phyloP scores from a whole-genome alignment of 352 stramenopile species.

The Phytophthora pistaciae region DNA sequence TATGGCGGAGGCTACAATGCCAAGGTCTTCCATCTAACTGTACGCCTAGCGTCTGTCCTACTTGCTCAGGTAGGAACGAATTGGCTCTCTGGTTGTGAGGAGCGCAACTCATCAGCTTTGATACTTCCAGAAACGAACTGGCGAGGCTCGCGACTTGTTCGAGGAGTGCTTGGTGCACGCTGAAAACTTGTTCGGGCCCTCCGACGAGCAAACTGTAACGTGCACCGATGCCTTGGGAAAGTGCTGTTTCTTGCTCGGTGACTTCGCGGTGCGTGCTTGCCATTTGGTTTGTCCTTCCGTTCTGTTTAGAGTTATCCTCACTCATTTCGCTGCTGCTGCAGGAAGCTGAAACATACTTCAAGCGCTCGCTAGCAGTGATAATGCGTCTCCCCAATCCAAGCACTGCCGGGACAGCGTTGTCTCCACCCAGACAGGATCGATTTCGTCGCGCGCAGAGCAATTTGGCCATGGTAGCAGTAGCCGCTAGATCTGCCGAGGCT shows the following conservation, averaged over 20 bases:
- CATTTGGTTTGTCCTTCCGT: background rate
- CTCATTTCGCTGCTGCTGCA: slow-evolving; percentile 12
- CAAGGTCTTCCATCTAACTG: slow-evolving; percentile 48
- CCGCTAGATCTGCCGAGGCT: slow-evolving; percentile 36
- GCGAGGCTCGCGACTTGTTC: slow-evolving; percentile 48
- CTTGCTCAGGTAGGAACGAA: slow-evolving; percentile 48
- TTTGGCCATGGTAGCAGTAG: slow-evolving; percentile 65
- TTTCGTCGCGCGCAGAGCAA: slow-evolving; percentile 68
- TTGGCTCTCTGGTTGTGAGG: background rate
- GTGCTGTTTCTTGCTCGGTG: slow-evolving; percentile 62
- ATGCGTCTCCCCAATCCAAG: slow-evolving; percentile 5
- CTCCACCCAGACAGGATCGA: slow-evolving; percentile 17
- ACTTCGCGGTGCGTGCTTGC: slow-evolving; percentile 51
- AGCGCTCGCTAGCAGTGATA: slow-evolving; percentile 37
- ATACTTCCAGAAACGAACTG: slow-evolving; percentile 46
- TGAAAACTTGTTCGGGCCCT: slow-evolving; percentile 30
- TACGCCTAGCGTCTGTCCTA: slow-evolving; percentile 44
- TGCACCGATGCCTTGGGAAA: slow-evolving; percentile 61
- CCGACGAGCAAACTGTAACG: slow-evolving; percentile 28
- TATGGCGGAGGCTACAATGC: slow-evolving; percentile 67
- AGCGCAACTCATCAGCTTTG: background rate
- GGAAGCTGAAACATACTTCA: slow-evolving; percentile 57
- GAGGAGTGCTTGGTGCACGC: slow-evolving; percentile 41
- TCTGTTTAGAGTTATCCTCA: background rate
- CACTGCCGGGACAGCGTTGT: background rate